Conservation (phyloP, 208 protist genomes). For the Trypanosoma theileri region DNA sequence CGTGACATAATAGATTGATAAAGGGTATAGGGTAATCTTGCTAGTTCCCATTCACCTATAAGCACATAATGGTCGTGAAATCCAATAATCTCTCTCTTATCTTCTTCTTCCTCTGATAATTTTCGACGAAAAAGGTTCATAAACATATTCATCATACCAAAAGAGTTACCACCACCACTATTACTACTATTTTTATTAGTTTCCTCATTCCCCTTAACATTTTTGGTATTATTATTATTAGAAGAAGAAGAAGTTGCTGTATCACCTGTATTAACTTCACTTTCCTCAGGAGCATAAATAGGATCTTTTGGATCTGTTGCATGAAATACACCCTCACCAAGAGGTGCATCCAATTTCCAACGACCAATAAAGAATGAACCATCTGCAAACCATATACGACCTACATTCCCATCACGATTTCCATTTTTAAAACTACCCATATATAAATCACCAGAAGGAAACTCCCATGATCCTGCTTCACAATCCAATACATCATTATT, state of each 20-base stretch:
- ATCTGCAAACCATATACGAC: constrained; percentile 62
- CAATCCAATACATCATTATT: constrained; percentile 58
- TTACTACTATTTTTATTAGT: background rate
- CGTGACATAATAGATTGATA: constrained; percentile 19
- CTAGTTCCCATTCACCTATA: constrained; percentile 20
- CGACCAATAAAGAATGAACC: constrained; percentile 67
- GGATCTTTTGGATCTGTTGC: constrained; percentile 51
- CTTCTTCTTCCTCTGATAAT: constrained; percentile 3
- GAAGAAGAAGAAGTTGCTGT: constrained; percentile 14
- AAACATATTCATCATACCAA: constrained; percentile 23
- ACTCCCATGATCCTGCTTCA: constrained; percentile 59
- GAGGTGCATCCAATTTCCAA: constrained; percentile 60
- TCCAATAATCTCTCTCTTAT: constrained; percentile 3
- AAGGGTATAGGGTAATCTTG: constrained; percentile 8
- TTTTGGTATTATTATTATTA: no score
- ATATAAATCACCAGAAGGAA: constrained; percentile 77
- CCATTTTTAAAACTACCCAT: constrained; percentile 61
- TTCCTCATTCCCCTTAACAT: constrained; percentile 1
- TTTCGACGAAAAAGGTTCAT: constrained; percentile 21
- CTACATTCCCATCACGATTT: constrained; percentile 28
- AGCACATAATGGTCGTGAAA: constrained; percentile 31
- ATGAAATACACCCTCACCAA: constrained; percentile 61
- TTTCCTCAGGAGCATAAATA: constrained; percentile 33
- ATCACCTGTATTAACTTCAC: no score
- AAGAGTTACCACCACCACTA: constrained; percentile 2